These are phyloP conservation scores for Aspergillus amoenus DNA, from an alignment of 2,329 filamentous ascomycete genomes.

Conservation along the genomic window DNA sequence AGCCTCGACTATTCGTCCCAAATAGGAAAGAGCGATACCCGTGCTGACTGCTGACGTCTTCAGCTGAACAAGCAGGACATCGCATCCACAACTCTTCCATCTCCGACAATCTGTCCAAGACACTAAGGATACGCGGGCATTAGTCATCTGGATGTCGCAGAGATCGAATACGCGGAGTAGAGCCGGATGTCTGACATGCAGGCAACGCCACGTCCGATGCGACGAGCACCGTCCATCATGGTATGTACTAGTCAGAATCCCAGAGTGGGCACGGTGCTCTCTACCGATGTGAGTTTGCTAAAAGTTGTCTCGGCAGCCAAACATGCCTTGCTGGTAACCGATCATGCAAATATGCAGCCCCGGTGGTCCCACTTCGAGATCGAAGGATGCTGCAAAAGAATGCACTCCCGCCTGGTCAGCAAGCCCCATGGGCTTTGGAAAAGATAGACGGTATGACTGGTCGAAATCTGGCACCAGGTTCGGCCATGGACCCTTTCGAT, in stretches of 20 bases:
- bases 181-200: background rate
- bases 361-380: background rate
- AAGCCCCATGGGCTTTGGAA: background rate
- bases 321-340: background rate
- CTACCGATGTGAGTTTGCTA: background rate
- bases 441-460: background rate
- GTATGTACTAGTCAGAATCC: background rate
- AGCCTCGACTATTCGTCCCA: background rate
- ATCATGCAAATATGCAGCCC: background rate
- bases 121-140: background rate
- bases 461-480: background rate
- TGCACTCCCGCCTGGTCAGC: background rate
- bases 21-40: background rate
- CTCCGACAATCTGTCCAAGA: background rate
- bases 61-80: background rate
- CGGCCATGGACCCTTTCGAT: slow-evolving; percentile 1
- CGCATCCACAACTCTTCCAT: background rate
- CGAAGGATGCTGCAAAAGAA: background rate
- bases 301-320: background rate
- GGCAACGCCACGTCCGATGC: background rate
- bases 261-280: too few relatives aligned
- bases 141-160: background rate
- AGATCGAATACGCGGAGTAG: background rate
- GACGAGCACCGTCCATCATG: background rate
- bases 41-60: background rate